Percentiles rank a stretch among this genome's conserved stretches.
Evolutionary conservation across 1,284 basidiomycete genomes (phyloP).

Genomic region (Chalciporus sp.): DNA sequence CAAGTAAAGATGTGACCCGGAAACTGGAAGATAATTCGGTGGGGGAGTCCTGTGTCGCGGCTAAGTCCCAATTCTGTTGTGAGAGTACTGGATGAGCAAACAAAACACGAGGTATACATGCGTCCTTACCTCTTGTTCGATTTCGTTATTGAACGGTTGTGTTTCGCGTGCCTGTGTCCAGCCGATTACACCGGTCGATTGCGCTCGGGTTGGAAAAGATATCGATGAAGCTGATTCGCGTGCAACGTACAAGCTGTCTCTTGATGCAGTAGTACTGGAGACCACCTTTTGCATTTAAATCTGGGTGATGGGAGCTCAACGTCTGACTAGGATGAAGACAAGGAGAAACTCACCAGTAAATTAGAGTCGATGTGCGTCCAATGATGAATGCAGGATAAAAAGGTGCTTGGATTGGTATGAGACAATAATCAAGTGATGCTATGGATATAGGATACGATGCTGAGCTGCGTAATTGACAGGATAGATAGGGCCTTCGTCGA

Average conservation of each 20-base stretch:
- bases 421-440: conserved; percentile 51
- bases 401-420: conserved; percentile 44
- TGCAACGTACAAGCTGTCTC: conserved; percentile 38
- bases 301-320: conserved; percentile 30
- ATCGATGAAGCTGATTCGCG: conserved; percentile 38
- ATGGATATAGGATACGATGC: conserved; percentile 44
- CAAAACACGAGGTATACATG: conserved; percentile 27
- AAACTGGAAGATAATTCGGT: conserved; percentile 33
- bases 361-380: conserved; percentile 53
- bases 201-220: conserved; percentile 32
- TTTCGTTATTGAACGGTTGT: conserved; percentile 26
- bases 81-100: conserved; percentile 20
- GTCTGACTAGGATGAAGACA: conserved; percentile 15
- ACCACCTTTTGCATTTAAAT: conserved; percentile 42
- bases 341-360: conserved; percentile 55
- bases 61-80: conserved; percentile 48
- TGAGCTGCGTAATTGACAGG: conserved; percentile 45
- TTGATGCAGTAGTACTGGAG: conserved; percentile 37
- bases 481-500: conserved; percentile 46
- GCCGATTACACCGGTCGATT: conserved; percentile 30
- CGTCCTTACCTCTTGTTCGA: conserved; percentile 30
- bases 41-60: conserved; percentile 35
- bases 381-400: conserved; percentile 51
- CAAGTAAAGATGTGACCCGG: conserved; percentile 33
- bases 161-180: conserved; percentile 35